Evolutionary conservation across 2,329 filamentous ascomycete species (phyloP).

Genomic region (Pestalotiopsis sp.): DNA sequence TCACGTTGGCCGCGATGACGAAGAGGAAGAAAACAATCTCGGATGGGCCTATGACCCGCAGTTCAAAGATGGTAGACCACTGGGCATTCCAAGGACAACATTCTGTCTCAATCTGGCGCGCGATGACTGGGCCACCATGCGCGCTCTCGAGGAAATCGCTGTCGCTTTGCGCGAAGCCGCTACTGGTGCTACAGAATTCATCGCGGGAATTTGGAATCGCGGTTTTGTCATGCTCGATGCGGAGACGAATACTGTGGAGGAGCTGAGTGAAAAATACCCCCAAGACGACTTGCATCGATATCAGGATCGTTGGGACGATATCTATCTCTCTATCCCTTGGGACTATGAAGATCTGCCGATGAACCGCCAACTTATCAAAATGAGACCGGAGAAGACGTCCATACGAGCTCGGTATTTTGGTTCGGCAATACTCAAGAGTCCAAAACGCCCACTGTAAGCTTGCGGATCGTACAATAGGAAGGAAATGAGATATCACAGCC

Average conservation of each 20-base stretch:
- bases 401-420: slow-evolving; percentile 25
- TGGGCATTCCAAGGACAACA: slow-evolving; percentile 18
- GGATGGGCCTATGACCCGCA: slow-evolving; percentile 34
- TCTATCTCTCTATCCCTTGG: slow-evolving; percentile 25
- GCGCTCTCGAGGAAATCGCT: slow-evolving; percentile 14
- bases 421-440: slow-evolving; percentile 26
- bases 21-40: slow-evolving; percentile 16
- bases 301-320: slow-evolving; percentile 31
- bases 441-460: slow-evolving; percentile 23
- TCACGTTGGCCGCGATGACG: slow-evolving; percentile 14
- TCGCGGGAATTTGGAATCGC: not conserved
- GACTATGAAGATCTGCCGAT: not conserved
- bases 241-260: not conserved
- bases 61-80: slow-evolving; percentile 22
- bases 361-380: slow-evolving; percentile 23
- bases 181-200: not conserved
- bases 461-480: no score
- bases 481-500: not conserved
- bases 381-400: slow-evolving; percentile 26
- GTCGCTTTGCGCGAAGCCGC: slow-evolving; percentile 18
- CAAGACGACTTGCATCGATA: not conserved
- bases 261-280: not conserved
- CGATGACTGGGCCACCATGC: slow-evolving; percentile 12
- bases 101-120: slow-evolving; percentile 26
- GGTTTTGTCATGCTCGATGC: slow-evolving; percentile 7